Base-by-base conservation (phyloP, 108 stramenopile genomes). In the Stephanodiscus minutulus region DNA sequence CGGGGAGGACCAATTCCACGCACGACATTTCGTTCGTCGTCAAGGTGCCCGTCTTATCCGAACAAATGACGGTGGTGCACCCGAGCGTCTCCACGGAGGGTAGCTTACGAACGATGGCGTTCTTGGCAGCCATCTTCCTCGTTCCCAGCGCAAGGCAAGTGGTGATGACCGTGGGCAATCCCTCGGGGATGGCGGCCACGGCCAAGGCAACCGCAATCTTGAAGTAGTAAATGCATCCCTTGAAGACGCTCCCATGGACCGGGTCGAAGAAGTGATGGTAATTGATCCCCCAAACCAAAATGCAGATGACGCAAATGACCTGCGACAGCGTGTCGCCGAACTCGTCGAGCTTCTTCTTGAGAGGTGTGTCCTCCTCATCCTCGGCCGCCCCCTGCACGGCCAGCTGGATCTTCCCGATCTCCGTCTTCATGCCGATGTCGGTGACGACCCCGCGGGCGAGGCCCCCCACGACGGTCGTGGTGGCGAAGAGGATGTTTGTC, bases 31-130 rank as follows among this genome's bases (percentile, higher is more conserved):
- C 72, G 85, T 93, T 93, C 59, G 88, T 82, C 24, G 95, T 96
- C 24, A 96, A 76, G 10, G 95, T 96, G 37, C 95, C 95, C 7
- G 95, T 96, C 86, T 96, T 96, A 88, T 96, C 96, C 15, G 79
- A 72, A 77, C 90, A 90, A 57, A 94, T 89, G 48, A 86, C 77
- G 20, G 73, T 83, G 21, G 89, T 88, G 74, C 89, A 91, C 13
- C 96, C 96, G 65, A 96, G 73, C 13, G 96, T 95, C 79, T 96
- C 96, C 20, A 93, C 92, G 18, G 89, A 85, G 31, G 93, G 89
- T 13, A 93, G 78, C 50, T 80, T 80, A 36, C 78, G 63, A 17
- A 83, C 80, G 61, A 85, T 72, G 22, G 74, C 79, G 64, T 83
- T 77, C 56, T 82, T 79, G 62, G 73, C 81, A 24, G 85, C 83